Conservation (phyloP, 257 asterid genomes). For the Nicotiana obtusifolia region DNA sequence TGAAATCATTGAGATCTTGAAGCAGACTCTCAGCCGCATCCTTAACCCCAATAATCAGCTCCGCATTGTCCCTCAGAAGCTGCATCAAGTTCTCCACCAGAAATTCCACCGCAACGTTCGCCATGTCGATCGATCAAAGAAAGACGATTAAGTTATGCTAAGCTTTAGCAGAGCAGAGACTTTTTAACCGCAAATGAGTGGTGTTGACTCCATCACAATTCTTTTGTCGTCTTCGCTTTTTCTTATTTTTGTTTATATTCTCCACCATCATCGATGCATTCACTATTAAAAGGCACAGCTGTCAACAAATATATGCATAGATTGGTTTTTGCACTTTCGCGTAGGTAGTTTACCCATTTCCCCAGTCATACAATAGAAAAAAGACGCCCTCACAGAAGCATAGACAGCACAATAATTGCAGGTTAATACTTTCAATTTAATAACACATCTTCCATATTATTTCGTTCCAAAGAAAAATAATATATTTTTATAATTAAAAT, state of each 20-base stretch:
- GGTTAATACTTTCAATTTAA: no score
- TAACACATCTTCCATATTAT: no score
- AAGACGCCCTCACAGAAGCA: no score
- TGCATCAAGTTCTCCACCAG: slow-evolving; percentile 29
- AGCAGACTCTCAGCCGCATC: neutral
- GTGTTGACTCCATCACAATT: neutral
- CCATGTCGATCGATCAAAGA: neutral
- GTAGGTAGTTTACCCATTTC: neutral
- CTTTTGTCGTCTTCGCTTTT: neutral
- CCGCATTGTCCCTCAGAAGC: slow-evolving; percentile 10
- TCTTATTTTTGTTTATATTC: neutral
- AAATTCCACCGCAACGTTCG: neutral
- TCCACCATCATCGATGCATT: neutral
- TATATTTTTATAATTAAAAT: no score
- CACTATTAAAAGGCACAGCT: neutral
- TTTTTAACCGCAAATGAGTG: neutral
- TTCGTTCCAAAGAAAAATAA: no score
- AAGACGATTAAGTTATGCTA: neutral
- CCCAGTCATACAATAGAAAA: no score
- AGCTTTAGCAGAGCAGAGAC: neutral
- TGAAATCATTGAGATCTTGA: slow-evolving; percentile 5
- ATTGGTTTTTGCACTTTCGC: no score
- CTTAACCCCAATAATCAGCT: neutral
- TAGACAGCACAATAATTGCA: no score
- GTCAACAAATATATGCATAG: neutral